Evolutionary conservation across 768 basidiomycete genomes (phyloP), one percentile per base, ranked within the genome.

Genomic region (Jaapia argillacea): DNA sequence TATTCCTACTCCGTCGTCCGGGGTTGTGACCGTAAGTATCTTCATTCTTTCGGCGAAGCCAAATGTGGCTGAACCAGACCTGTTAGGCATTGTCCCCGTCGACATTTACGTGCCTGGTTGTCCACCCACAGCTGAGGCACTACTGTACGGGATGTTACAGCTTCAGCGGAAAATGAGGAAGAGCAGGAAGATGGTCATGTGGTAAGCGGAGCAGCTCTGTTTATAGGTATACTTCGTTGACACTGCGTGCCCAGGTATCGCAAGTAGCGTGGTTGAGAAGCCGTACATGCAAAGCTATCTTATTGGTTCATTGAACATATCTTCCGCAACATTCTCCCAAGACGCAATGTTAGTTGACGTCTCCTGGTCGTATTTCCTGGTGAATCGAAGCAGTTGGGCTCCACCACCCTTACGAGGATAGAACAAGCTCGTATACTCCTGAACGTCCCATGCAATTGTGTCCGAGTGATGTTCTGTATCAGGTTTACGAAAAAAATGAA

Each of bases 1-100:
- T 96, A 97, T 63, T 96, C 94, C 22, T 99, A 99, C 66, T 92
- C 93, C 23, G 96, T 99, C 48, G 96, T 98, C 27, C 82, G 96
- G 38, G 96, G 96, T 13, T 98, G 94, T 61, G 96, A 99, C 70
- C 80, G 96, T 86, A 60, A 46, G 85, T 65, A 24, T 6, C 61
- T 27, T 31, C 42, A n/a, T 24, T 40, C 12, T 41, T 42, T 14
- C 33, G 16, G 24, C 36, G 44, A 24, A 43, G 6, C 28, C 7
- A 20, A 12, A 24, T n/a, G 43, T 21, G 12, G 5, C 23, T 45
- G n/a, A 23, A 14, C 21, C 21, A 5, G 22, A 4, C 14, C 36
- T 44, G 36, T 2, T 51, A 89, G 86, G 86, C 40, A 94, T 99
- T 54, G 93, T 99, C 4, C 96, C 96, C 3, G 93, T 99, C 36